A percentile compares a stretch with the other conserved stretches of the same genome.
Evolutionary conservation across 2,329 filamentous ascomycete species (phyloP).

Genomic region (Fusarium verticillioides): DNA sequence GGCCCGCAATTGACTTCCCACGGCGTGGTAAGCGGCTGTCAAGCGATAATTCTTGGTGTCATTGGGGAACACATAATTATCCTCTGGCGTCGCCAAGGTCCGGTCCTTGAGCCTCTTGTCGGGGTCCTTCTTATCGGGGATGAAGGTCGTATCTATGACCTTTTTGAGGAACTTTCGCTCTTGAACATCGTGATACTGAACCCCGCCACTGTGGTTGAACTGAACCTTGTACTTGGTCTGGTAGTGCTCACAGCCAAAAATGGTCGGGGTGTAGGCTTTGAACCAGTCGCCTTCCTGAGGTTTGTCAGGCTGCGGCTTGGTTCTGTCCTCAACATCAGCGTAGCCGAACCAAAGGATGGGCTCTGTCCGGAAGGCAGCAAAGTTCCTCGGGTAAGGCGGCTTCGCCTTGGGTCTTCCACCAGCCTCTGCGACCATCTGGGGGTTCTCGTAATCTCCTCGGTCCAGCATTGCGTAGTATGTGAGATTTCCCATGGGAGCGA

Average conservation of each 20-base stretch:
- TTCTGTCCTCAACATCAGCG: slow-evolving; percentile 34
- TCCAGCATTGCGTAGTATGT: slow-evolving; percentile 37
- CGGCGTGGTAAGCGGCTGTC: slow-evolving; percentile 36
- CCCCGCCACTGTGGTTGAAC: slow-evolving; percentile 39
- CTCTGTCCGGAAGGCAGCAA: slow-evolving; percentile 40
- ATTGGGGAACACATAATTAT: slow-evolving; percentile 36
- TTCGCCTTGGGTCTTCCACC: slow-evolving; percentile 26
- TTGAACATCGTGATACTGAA: slow-evolving; percentile 31
- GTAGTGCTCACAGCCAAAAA: slow-evolving; percentile 42
- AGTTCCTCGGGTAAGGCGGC: slow-evolving; percentile 35
- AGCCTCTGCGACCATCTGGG: slow-evolving; percentile 5
- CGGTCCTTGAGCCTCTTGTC: slow-evolving; percentile 35
- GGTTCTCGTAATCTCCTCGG: slow-evolving; percentile 38
- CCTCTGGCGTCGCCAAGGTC: slow-evolving; percentile 25
- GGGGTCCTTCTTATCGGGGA: slow-evolving; percentile 17
- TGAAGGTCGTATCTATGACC: slow-evolving; percentile 36
- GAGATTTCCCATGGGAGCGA: slow-evolving; percentile 35
- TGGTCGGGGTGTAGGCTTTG: slow-evolving; percentile 41
- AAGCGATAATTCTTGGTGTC: slow-evolving; percentile 34
- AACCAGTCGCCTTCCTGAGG: slow-evolving; percentile 25
- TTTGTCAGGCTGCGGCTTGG: slow-evolving; percentile 25
- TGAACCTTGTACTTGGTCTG: slow-evolving; percentile 38
- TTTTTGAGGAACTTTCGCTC: slow-evolving; percentile 30
- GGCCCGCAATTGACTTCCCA: slow-evolving; percentile 32
- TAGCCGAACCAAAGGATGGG: slow-evolving; percentile 44